Evolutionary conservation across 352 stramenopile species (phyloP).

Genomic region (Globisporangium alternatum): DNA sequence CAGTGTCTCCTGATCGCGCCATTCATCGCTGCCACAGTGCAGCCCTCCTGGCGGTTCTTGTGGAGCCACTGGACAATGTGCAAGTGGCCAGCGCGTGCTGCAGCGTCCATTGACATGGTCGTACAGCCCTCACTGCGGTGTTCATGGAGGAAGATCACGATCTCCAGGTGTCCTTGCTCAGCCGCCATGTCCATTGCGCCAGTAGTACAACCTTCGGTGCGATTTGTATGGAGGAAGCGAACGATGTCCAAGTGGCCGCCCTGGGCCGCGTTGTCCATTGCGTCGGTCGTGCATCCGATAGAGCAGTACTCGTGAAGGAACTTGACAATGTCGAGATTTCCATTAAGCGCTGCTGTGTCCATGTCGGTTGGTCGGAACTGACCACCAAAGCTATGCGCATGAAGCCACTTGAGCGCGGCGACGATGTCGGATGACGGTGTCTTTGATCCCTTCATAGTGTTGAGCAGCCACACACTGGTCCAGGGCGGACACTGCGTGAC

Average conservation of each 20-base stretch:
- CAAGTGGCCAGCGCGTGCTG: constrained; percentile 9
- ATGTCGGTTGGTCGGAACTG: neutral
- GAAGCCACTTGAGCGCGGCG: neutral
- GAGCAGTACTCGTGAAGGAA: constrained; percentile 9
- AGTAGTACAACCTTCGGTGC: constrained; percentile 16
- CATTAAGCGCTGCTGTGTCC: constrained; percentile 1
- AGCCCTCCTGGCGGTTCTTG: constrained; percentile 5
- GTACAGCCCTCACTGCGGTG: constrained; percentile 14
- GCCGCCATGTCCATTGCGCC: constrained; percentile 17
- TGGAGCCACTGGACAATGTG: constrained; percentile 13
- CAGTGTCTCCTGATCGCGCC: constrained; percentile 11
- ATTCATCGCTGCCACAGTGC: constrained; percentile 13
- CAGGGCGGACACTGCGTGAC: constrained; percentile 2
- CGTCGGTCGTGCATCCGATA: constrained; percentile 12
- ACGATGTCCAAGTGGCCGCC: constrained; percentile 14
- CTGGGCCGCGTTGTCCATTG: constrained; percentile 15
- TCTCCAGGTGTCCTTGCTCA: constrained; percentile 2
- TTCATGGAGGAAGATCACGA: constrained; percentile 13
- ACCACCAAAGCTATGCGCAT: constrained; percentile 3
- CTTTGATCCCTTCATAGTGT: neutral
- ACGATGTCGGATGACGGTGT: neutral
- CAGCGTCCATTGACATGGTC: constrained; percentile 12
- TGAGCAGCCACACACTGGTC: constrained; percentile 4
- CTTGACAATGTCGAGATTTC: constrained; percentile 8
- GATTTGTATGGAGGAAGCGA: constrained; percentile 11